A percentile compares a stretch with the other conserved stretches of the same genome.
phyloP scores from a whole-genome alignment of 495 filamentous ascomycete species.

The Endocarpon pusillum region DNA sequence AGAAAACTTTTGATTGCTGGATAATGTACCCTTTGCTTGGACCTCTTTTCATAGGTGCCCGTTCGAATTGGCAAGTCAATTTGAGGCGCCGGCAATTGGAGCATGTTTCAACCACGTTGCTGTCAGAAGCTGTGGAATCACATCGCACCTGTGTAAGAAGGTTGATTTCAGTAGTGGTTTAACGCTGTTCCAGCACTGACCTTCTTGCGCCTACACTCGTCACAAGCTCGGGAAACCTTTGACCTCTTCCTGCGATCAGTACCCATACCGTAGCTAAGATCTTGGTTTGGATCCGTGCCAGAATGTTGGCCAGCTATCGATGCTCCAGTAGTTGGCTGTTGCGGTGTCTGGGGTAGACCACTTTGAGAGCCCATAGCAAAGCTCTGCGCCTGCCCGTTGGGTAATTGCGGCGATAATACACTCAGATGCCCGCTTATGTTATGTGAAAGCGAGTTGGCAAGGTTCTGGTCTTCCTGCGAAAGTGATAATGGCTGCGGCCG shows the following conservation, averaged over 20 bases:
- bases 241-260: conserved; percentile 66
- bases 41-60: conserved; percentile 86
- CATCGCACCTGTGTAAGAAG: conserved; percentile 54
- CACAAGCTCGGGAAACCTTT: conserved; percentile 86
- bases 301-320: background rate
- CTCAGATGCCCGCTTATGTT: too few relatives aligned
- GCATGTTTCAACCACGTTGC: conserved; percentile 54
- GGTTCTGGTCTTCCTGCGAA: background rate
- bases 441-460: background rate
- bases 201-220: conserved; percentile 92
- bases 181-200: conserved; percentile 18
- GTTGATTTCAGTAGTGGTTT: conserved; percentile 11
- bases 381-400: conserved; percentile 1
- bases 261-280: conserved; percentile 36
- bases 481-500: too few relatives aligned
- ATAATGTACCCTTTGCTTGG: conserved; percentile 72
- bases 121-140: conserved; percentile 66
- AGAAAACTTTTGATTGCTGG: conserved; percentile 4
- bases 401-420: too few relatives aligned
- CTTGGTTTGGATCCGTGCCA: conserved; percentile 27
- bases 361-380: background rate
- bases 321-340: background rate
- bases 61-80: conserved; percentile 70
- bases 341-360: background rate
- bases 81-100: conserved; percentile 70